phyloP scores from a whole-genome alignment of 1,284 basidiomycete species.

The Takashimella tepidaria region DNA sequence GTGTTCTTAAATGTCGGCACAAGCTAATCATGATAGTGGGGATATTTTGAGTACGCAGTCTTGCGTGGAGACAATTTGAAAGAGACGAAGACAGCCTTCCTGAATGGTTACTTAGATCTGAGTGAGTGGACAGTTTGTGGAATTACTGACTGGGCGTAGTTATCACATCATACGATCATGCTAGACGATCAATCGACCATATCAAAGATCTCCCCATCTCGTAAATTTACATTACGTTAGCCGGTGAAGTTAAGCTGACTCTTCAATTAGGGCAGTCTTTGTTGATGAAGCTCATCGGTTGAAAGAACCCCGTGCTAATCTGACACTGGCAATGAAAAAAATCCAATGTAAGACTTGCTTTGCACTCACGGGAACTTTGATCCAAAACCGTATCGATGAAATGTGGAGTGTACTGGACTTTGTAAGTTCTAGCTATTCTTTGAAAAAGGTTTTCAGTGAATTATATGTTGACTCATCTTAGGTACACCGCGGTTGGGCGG shows the following conservation, averaged over 20 bases:
- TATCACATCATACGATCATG: constrained; percentile 33
- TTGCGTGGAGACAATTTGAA: constrained; percentile 18
- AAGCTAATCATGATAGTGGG: constrained; percentile 29
- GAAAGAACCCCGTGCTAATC: constrained; percentile 32
- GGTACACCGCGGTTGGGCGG: constrained; percentile 43
- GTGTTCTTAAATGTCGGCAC: too few relatives aligned
- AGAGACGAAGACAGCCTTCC: constrained; percentile 16
- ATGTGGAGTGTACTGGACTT: constrained; percentile 51
- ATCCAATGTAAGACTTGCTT: constrained; percentile 37
- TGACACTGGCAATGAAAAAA: constrained; percentile 46
- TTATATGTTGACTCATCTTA: constrained; percentile 4
- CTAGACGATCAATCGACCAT: constrained; percentile 20
- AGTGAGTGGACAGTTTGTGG: constrained; percentile 19
- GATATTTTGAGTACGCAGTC: constrained; percentile 41
- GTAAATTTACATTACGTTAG: constrained; percentile 23
- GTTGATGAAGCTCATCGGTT: constrained; percentile 46
- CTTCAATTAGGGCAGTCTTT: constrained; percentile 29
- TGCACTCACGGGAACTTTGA: constrained; percentile 40
- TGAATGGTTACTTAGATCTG: constrained; percentile 38
- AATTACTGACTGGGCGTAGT: constrained; percentile 19
- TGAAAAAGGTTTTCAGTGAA: neutral
- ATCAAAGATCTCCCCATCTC: constrained; percentile 37
- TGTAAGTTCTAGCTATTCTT: constrained; percentile 29
- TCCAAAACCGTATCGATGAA: constrained; percentile 51
- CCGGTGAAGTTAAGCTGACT: neutral